Evolutionary conservation across 768 basidiomycete genomes (phyloP), one percentile per base, ranked within the genome.

Genomic region (Leccinum longicurvipes): DNA sequence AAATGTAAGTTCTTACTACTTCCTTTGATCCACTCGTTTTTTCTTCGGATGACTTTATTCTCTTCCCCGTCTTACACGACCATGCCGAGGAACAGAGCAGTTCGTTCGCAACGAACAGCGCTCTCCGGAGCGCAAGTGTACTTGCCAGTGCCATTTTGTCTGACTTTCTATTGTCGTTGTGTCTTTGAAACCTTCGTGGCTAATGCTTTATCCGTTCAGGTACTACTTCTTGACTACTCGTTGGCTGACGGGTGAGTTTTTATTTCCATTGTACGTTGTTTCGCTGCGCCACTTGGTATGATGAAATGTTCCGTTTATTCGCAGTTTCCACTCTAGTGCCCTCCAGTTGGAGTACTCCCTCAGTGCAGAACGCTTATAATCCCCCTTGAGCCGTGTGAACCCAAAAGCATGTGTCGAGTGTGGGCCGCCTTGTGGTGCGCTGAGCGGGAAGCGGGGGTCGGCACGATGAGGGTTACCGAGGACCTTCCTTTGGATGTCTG

Each of bases 401-500:
- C 86, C 86, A 82, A 81, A 78, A 80, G 74, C 73, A 77, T 73
- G 72, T 68, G 73, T 67, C 72, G 74, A 76, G 82, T 61, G 84
- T 82, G 85, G 87, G 85, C 87, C 81, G 75, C 80, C 80, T 64
- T 68, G 50, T 23, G 63, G 84, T 84, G 83, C 85, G 87, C 86
- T 89, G 84, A 76, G 77, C 77, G 80, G 76, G 69, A 86, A 77
- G 82, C 76, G 82, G 82, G 80, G 86, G 87, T 87, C 70, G 86
- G 77, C 77, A 75, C 75, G 69, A 81, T 90, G 87, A 77, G 84
- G 78, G 87, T 69, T 72, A 63, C 64, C 25, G 77, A 81, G 72
- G 77, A 84, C 83, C 88, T 88, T 90, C 87, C 87, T 86, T 88
- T 86, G 87, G 87, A 89, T 90, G 87, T 89, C 87, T 89, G 87